Percentiles rank a stretch among this genome's conserved stretches.
phyloP scores from a whole-genome alignment of 352 stramenopile genomes.

The Globisporangium mamillatum region DNA sequence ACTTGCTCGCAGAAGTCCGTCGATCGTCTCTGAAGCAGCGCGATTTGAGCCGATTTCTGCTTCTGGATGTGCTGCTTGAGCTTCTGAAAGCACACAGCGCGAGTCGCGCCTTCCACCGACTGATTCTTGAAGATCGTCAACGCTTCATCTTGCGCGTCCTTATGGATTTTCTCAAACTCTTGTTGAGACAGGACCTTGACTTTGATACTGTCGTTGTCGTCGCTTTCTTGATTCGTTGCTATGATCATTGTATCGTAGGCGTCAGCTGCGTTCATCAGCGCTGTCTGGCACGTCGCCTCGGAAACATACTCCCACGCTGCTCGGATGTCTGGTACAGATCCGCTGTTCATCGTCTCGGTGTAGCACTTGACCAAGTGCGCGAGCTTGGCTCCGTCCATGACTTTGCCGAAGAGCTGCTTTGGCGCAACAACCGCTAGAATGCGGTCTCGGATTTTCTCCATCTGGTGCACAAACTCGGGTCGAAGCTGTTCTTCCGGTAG shows the following conservation, averaged over 20 bases:
- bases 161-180: constrained; percentile 74
- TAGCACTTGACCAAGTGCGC: constrained; percentile 66
- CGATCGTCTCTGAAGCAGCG: constrained; percentile 55
- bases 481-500: constrained; percentile 54
- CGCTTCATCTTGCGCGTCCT: constrained; percentile 69
- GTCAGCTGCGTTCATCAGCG: constrained; percentile 46
- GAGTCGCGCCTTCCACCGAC: constrained; percentile 64
- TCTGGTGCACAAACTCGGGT: constrained; percentile 76
- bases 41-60: constrained; percentile 48
- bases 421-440: constrained; percentile 48
- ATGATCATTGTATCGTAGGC: constrained; percentile 58
- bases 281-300: constrained; percentile 70
- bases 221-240: constrained; percentile 20
- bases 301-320: constrained; percentile 82
- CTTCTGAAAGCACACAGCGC: constrained; percentile 64
- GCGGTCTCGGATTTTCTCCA: constrained; percentile 46
- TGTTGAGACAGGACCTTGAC: constrained; percentile 56
- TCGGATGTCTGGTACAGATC: constrained; percentile 76
- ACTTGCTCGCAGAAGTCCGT: constrained; percentile 49
- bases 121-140: constrained; percentile 61
- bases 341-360: constrained; percentile 76
- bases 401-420: constrained; percentile 69
- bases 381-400: constrained; percentile 60
- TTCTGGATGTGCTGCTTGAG: constrained; percentile 74
- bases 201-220: constrained; percentile 21